A percentile compares a stretch with the other conserved stretches of the same genome.
Conservation (phyloP, 257 asterid genomes). For the Solanum clarkiae region DNA sequence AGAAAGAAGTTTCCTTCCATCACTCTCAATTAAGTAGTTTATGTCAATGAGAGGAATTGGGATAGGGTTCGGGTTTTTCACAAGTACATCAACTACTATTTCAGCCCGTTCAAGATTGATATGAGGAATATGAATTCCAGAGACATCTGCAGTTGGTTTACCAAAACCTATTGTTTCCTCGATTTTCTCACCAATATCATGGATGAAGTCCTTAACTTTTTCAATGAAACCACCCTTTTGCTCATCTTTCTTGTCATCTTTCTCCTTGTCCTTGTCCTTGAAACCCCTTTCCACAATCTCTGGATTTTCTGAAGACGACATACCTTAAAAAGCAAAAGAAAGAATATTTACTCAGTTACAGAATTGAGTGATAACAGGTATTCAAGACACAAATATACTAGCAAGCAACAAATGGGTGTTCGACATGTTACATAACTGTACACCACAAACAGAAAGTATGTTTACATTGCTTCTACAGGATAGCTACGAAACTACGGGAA, state of each 20-base stretch:
- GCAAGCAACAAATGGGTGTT: not conserved
- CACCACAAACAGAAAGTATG: not conserved
- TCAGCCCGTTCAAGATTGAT: conserved; percentile 79
- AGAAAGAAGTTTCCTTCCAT: conserved; percentile 67
- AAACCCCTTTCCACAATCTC: conserved; percentile 46
- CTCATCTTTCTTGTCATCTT: conserved; percentile 42
- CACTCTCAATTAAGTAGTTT: conserved; percentile 77
- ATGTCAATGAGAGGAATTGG: conserved; percentile 95
- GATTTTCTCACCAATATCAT: conserved; percentile 86
- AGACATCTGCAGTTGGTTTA: conserved; percentile 91
- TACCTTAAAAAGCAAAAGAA: conserved; percentile 15
- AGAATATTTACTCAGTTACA: not conserved
- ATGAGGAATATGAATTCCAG: conserved; percentile 67
- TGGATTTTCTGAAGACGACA: conserved; percentile 59
- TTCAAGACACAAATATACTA: not conserved
- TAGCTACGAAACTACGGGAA: not conserved
- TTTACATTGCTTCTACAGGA: not conserved
- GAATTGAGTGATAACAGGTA: not conserved
- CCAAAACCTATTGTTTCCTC: conserved; percentile 92
- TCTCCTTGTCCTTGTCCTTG: conserved; percentile 14
- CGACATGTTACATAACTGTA: not conserved
- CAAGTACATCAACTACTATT: conserved; percentile 64
- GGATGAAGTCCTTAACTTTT: conserved; percentile 84
- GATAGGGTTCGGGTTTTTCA: conserved; percentile 78
- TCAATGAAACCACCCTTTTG: conserved; percentile 60